These are phyloP conservation scores for Fusarium lyarnte DNA, from an alignment of 2,329 filamentous ascomycete species.

Conservation along the genomic window DNA sequence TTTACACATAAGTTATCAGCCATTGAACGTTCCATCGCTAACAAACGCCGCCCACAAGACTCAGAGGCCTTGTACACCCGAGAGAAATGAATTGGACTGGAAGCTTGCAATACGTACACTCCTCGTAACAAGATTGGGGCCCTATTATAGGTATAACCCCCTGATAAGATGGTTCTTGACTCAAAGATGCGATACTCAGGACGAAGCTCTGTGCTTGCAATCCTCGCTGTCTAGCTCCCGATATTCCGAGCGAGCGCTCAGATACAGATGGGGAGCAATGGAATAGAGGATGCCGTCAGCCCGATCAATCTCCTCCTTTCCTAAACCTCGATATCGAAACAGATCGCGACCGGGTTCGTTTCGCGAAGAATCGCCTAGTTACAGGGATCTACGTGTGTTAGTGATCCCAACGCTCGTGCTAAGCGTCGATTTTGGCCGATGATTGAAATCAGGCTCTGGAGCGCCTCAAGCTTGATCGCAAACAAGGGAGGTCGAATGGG, in stretches of 20 bases:
- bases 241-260: conserved; percentile 28
- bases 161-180: conserved; percentile 34
- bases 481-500: not conserved
- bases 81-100: conserved; percentile 48
- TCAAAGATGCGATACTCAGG: conserved; percentile 55
- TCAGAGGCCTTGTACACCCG: conserved; percentile 23
- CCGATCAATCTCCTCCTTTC: conserved; percentile 36
- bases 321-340: conserved; percentile 21
- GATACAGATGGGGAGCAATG: conserved; percentile 34
- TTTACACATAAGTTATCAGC: conserved; percentile 42
- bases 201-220: conserved; percentile 72
- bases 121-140: conserved; percentile 44
- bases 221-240: conserved; percentile 41
- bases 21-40: conserved; percentile 34
- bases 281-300: conserved; percentile 32
- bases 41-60: conserved; percentile 9
- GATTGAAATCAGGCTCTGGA: conserved; percentile 15
- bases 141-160: conserved; percentile 28
- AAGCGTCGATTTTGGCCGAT: not conserved
- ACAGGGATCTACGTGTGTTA: not conserved
- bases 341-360: conserved; percentile 18
- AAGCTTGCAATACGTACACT: conserved; percentile 67
- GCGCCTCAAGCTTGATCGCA: conserved; percentile 10
- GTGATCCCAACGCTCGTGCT: not conserved
- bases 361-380: not conserved